These are phyloP conservation scores for Phytophthora palmivora DNA, from an alignment of 352 stramenopile species.

Conservation along the genomic window DNA sequence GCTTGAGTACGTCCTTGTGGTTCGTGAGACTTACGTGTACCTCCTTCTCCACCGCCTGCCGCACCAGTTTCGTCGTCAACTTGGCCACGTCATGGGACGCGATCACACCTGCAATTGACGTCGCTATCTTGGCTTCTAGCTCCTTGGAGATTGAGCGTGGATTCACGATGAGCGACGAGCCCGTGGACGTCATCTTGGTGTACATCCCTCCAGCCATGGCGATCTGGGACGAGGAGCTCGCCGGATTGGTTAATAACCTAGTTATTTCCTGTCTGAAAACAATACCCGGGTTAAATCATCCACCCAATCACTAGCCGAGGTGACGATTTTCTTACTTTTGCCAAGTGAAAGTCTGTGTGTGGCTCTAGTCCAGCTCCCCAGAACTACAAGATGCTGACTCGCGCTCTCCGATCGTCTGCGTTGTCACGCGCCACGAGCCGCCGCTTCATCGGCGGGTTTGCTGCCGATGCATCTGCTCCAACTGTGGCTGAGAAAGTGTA, in stretches of 20 bases:
- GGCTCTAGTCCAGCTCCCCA: slow-evolving; percentile 20
- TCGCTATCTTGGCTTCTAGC: slow-evolving; percentile 80
- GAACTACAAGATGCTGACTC: slow-evolving; percentile 50
- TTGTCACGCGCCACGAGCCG: slow-evolving; percentile 40
- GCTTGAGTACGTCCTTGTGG: slow-evolving; percentile 91
- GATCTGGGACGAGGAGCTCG: background rate
- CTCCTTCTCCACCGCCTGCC: slow-evolving; percentile 86
- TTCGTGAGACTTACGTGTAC: slow-evolving; percentile 86
- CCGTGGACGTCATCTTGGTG: slow-evolving; percentile 78
- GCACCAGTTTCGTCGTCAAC: slow-evolving; percentile 82
- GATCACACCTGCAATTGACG: slow-evolving; percentile 74
- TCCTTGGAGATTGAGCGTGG: slow-evolving; percentile 85
- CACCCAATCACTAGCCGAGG: slow-evolving; percentile 17
- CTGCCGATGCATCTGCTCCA: slow-evolving; percentile 41
- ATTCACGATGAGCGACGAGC: slow-evolving; percentile 75
- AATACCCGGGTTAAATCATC: slow-evolving; percentile 10
- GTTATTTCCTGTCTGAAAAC: background rate
- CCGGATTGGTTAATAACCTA: background rate
- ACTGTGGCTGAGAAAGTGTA: slow-evolving; percentile 74
- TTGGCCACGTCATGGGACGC: slow-evolving; percentile 68
- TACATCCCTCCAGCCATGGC: slow-evolving; percentile 71
- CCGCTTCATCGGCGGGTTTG: slow-evolving; percentile 65
- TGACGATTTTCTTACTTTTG: slow-evolving; percentile 5
- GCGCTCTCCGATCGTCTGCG: slow-evolving; percentile 40
- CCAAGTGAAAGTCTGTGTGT: slow-evolving; percentile 16